phyloP scores from a whole-genome alignment of 129 eudicot species.

The Heracleum sosnowskyi region DNA sequence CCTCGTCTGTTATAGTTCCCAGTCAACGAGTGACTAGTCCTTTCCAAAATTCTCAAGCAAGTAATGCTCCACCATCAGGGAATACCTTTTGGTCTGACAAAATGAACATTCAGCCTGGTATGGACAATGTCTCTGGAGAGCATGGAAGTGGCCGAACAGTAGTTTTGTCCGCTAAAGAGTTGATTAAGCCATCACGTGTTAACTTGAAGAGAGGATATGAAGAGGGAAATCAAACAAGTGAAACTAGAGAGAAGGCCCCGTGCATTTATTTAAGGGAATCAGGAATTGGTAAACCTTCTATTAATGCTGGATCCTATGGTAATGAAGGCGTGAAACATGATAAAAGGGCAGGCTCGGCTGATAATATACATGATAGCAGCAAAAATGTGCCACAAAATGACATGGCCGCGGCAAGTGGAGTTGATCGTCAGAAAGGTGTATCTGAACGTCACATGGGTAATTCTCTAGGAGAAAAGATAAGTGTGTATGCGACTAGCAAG shows the following conservation, averaged over 20 bases:
- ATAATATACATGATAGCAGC: slow-evolving; percentile 12
- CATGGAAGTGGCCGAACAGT: background rate
- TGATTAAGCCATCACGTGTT: background rate
- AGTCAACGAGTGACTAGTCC: background rate
- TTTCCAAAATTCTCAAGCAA: background rate
- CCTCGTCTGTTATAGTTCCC: background rate
- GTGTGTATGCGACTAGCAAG: slow-evolving; percentile 7
- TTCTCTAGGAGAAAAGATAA: slow-evolving; percentile 16
- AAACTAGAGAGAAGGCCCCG: background rate
- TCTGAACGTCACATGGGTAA: background rate
- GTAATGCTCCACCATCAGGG: background rate
- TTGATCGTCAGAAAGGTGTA: background rate
- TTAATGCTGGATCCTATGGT: slow-evolving; percentile 8
- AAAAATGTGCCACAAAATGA: slow-evolving; percentile 1
- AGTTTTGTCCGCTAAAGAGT: background rate
- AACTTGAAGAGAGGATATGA: background rate
- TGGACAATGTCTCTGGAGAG: background rate
- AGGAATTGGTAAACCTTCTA: background rate
- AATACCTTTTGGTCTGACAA: background rate
- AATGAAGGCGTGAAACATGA: slow-evolving; percentile 15
- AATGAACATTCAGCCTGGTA: background rate
- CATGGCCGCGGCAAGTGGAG: slow-evolving; percentile 12
- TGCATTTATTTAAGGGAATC: background rate
- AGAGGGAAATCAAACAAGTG: slow-evolving; percentile 11
- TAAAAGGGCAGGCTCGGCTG: slow-evolving; percentile 30